Evolutionary conservation across 208 protist genomes (phyloP).

Genomic region (Porcisia deanei): DNA sequence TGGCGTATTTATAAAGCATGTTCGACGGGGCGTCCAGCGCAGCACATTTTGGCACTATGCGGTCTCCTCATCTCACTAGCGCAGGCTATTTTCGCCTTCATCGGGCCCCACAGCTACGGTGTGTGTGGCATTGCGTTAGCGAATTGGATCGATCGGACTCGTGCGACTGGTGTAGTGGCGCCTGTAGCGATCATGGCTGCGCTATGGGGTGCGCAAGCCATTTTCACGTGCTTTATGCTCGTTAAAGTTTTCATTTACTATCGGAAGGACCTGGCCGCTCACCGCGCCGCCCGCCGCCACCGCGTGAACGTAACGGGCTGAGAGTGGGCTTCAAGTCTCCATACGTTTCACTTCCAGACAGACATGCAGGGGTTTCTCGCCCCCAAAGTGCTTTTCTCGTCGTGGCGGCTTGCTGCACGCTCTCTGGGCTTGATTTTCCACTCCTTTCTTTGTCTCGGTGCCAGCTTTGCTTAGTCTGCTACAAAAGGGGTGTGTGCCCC

Average conservation of each 20-base stretch:
- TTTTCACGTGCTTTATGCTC: conserved; percentile 52
- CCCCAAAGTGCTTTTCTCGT: background rate
- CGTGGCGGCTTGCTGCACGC: background rate
- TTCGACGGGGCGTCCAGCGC: conserved; percentile 41
- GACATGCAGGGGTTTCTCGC: background rate
- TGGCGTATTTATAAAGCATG: conserved; percentile 62
- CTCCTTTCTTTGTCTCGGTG: background rate
- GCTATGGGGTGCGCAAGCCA: conserved; percentile 49
- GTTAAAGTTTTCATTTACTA: conserved; percentile 63
- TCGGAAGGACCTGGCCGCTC: conserved; percentile 57
- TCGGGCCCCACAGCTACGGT: conserved; percentile 46
- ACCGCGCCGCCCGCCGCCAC: conserved; percentile 36
- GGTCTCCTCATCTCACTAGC: conserved; percentile 58
- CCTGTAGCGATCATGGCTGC: conserved; percentile 53
- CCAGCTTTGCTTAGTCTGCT: background rate
- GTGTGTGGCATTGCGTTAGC: conserved; percentile 54
- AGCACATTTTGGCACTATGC: conserved; percentile 57
- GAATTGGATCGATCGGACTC: conserved; percentile 35
- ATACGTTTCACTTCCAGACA: background rate
- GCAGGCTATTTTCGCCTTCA: conserved; percentile 53
- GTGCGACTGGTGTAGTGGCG: conserved; percentile 28
- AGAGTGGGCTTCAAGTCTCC: background rate
- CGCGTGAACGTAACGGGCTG: conserved; percentile 16
- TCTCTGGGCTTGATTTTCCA: background rate
- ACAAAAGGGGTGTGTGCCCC: background rate